Conservation (phyloP, 1,284 basidiomycete species). For the Singerocomus inundabilis region DNA sequence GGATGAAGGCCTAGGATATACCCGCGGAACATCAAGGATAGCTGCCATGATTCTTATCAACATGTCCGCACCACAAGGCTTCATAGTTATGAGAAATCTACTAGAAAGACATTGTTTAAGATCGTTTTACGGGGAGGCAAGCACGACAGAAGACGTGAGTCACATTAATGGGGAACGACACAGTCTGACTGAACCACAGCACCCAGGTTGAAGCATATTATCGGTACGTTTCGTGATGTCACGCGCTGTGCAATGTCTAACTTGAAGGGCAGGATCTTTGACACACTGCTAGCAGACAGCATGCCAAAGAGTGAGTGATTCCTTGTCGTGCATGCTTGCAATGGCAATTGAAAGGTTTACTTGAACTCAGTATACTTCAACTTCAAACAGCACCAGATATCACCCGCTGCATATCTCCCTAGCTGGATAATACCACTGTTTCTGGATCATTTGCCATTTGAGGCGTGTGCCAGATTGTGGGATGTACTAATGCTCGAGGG, state of each 20-base stretch:
- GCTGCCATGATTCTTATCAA: conserved; percentile 90
- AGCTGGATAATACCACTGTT: conserved; percentile 85
- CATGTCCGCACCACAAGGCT: conserved; percentile 77
- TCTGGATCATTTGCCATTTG: conserved; percentile 85
- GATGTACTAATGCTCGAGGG: conserved; percentile 86
- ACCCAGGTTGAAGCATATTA: conserved; percentile 78
- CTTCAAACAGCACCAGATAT: conserved; percentile 89
- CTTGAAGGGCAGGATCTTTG: conserved; percentile 70
- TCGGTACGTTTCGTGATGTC: conserved; percentile 35
- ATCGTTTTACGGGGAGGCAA: conserved; percentile 78
- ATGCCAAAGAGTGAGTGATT: conserved; percentile 85
- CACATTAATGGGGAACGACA: conserved; percentile 11
- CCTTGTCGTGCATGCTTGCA: conserved; percentile 1
- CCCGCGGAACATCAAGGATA: conserved; percentile 64
- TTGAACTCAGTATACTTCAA: conserved; percentile 79
- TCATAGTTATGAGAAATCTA: conserved; percentile 86
- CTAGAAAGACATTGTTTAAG: conserved; percentile 83
- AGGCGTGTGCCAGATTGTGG: conserved; percentile 86
- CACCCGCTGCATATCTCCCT: conserved; percentile 73
- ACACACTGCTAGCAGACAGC: conserved; percentile 86
- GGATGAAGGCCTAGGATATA: conserved; percentile 85
- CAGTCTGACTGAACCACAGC: conserved; percentile 29
- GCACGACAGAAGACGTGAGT: conserved; percentile 78
- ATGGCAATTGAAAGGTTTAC: not conserved
- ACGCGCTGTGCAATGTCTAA: conserved; percentile 14